Evolutionary conservation across 2,329 filamentous ascomycete species (phyloP).

Genomic region (Aschersonia sp.): DNA sequence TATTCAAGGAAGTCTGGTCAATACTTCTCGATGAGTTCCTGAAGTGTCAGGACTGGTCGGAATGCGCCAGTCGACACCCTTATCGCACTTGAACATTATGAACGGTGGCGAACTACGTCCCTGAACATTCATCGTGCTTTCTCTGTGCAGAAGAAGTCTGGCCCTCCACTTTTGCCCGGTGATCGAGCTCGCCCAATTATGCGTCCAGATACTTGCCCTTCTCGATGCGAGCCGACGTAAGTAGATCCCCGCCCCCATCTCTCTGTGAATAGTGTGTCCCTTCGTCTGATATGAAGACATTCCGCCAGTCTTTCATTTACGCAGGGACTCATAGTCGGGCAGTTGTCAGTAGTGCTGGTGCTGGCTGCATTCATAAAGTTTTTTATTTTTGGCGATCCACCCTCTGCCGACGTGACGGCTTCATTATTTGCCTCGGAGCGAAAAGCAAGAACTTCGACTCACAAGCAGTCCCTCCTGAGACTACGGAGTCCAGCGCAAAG

Average conservation of each 20-base stretch:
- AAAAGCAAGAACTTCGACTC: conserved; percentile 57
- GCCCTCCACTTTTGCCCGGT: background rate
- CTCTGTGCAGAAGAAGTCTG: background rate
- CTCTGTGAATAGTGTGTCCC: too few relatives aligned
- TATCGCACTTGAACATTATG: too few relatives aligned
- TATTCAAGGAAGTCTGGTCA: too few relatives aligned
- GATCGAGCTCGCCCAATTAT: conserved; percentile 10
- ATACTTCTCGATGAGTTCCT: too few relatives aligned
- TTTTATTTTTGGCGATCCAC: conserved; percentile 96
- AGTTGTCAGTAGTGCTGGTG: conserved; percentile 81
- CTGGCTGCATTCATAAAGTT: conserved; percentile 97
- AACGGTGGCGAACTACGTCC: too few relatives aligned
- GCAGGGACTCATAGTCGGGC: conserved; percentile 83
- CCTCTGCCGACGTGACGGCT: conserved; percentile 68
- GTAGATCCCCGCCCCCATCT: conserved; percentile 8
- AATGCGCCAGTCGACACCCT: too few relatives aligned
- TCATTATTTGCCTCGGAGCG: conserved; percentile 62
- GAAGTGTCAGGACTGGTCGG: too few relatives aligned
- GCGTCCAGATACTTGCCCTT: conserved; percentile 26
- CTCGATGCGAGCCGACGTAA: conserved; percentile 30
- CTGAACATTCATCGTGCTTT: too few relatives aligned
- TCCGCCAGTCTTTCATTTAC: conserved; percentile 61
- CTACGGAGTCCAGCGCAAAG: conserved; percentile 32
- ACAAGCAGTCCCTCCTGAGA: conserved; percentile 60
- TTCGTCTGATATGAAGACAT: background rate